Conservation (phyloP, 75 land plant species). For the Pinus tabuliformis region DNA sequence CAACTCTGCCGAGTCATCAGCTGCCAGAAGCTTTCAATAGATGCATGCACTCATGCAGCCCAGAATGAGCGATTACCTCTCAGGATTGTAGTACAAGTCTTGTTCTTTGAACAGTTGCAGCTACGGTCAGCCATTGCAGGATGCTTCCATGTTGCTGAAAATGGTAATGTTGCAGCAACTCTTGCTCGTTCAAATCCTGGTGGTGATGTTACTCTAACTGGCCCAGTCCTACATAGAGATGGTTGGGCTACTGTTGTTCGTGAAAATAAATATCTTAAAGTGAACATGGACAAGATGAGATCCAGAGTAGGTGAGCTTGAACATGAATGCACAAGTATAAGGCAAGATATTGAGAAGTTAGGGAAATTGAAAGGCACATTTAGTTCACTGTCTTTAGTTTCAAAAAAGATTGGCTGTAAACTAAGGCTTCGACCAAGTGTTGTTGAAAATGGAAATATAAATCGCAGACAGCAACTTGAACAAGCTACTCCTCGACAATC, state of each 20-base stretch:
- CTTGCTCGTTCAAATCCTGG: not conserved
- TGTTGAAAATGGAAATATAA: constrained; percentile 11
- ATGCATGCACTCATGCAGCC: constrained; percentile 92
- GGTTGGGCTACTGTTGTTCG: constrained; percentile 56
- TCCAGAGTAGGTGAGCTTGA: constrained; percentile 71
- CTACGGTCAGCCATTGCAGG: constrained; percentile 66
- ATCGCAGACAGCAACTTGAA: constrained; percentile 24
- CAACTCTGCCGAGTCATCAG: constrained; percentile 56
- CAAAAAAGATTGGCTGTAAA: constrained; percentile 40
- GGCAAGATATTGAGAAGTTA: constrained; percentile 63
- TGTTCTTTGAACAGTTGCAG: constrained; percentile 87
- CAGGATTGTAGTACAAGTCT: constrained; percentile 67
- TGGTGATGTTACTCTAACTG: constrained; percentile 12
- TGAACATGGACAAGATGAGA: constrained; percentile 67
- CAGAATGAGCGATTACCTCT: constrained; percentile 84
- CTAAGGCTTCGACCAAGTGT: constrained; percentile 22
- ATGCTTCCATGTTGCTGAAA: constrained; percentile 46
- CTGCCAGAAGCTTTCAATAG: constrained; percentile 76
- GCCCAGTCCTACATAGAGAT: constrained; percentile 36
- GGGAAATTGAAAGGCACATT: constrained; percentile 35
- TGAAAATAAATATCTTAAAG: constrained; percentile 61
- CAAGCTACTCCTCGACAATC: constrained; percentile 21
- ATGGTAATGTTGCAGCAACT: constrained; percentile 17
- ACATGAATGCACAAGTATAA: constrained; percentile 60
- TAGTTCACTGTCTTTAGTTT: constrained; percentile 22